phyloP scores from a whole-genome alignment of 2,329 filamentous ascomycete genomes.

The Sclerotiophoma versabilis region DNA sequence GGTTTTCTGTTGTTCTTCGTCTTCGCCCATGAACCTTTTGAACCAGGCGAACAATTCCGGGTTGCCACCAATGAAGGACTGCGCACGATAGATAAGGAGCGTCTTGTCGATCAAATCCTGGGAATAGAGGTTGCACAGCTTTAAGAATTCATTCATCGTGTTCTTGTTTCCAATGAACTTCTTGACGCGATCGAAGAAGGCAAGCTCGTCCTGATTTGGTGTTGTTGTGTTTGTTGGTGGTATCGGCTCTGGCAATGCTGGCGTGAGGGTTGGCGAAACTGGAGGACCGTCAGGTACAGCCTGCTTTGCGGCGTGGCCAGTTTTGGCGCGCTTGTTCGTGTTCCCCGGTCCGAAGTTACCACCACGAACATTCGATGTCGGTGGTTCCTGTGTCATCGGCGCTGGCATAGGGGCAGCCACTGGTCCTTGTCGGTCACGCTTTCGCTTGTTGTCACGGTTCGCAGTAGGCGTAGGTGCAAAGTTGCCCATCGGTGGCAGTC shows the following conservation, averaged over 20 bases:
- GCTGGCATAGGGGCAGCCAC: slow-evolving; percentile 47
- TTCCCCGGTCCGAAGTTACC: slow-evolving; percentile 36
- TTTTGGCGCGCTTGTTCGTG: slow-evolving; percentile 70
- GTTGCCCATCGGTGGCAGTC: slow-evolving; percentile 90
- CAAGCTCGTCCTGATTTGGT: slow-evolving; percentile 84
- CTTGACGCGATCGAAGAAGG: slow-evolving; percentile 95
- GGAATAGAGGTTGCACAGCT: slow-evolving; percentile 94
- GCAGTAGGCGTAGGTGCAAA: slow-evolving; percentile 86
- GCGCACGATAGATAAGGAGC: slow-evolving; percentile 81
- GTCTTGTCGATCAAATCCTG: slow-evolving; percentile 90
- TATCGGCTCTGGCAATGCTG: slow-evolving; percentile 85
- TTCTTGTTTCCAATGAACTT: slow-evolving; percentile 94
- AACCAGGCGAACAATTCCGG: slow-evolving; percentile 89
- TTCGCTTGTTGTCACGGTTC: slow-evolving; percentile 84
- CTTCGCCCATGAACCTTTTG: slow-evolving; percentile 80
- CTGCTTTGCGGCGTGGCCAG: slow-evolving; percentile 67
- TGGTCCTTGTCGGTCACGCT: slow-evolving; percentile 71
- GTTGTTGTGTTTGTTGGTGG: slow-evolving; percentile 75
- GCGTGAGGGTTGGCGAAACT: slow-evolving; percentile 86
- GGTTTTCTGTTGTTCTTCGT: slow-evolving; percentile 60
- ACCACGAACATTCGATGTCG: slow-evolving; percentile 42
- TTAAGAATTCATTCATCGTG: slow-evolving; percentile 93
- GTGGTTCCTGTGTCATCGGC: slow-evolving; percentile 42
- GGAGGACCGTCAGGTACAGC: slow-evolving; percentile 64
- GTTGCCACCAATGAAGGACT: slow-evolving; percentile 85